Percentiles rank a stretch among this genome's conserved stretches.
These are phyloP conservation scores for Kwoniella pini DNA, from an alignment of 768 basidiomycete species.

Conservation along the genomic window DNA sequence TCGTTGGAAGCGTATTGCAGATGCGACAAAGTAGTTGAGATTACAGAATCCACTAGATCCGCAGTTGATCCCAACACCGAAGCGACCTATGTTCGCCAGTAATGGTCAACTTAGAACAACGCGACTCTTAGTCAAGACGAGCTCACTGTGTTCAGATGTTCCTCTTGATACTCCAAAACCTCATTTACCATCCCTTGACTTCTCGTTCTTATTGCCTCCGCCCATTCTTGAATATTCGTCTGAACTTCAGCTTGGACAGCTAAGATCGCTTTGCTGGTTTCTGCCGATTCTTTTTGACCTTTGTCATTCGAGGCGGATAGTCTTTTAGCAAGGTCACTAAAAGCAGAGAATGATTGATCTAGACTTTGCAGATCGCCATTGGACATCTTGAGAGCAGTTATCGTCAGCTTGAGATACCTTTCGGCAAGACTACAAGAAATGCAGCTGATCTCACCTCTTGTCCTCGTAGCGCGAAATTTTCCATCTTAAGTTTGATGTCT, in stretches of 20 bases:
- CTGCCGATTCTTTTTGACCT: conserved; percentile 27
- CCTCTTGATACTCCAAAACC: conserved; percentile 39
- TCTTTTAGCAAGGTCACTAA: conserved; percentile 30
- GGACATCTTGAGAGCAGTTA: conserved; percentile 11
- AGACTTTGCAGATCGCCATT: conserved; percentile 28
- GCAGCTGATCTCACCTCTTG: conserved; percentile 56
- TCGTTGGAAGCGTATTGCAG: conserved; percentile 62
- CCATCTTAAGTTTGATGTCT: conserved; percentile 63
- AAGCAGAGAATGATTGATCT: conserved; percentile 32
- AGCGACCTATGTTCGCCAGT: conserved; percentile 35
- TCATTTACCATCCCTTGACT: conserved; percentile 40
- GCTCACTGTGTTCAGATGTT: conserved; percentile 42
- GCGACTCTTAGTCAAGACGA: background rate
- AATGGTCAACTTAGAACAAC: background rate
- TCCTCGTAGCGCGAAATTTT: conserved; percentile 63
- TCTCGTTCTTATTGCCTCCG: conserved; percentile 31
- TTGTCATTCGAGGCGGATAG: conserved; percentile 33
- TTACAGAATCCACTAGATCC: conserved; percentile 64
- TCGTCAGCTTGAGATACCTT: background rate
- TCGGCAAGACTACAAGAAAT: background rate
- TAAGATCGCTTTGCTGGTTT: conserved; percentile 22
- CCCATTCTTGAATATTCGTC: conserved; percentile 37
- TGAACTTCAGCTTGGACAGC: conserved; percentile 35
- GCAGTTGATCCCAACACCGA: conserved; percentile 63
- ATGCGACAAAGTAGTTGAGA: conserved; percentile 64